These are phyloP conservation scores for Mycena vitilis DNA, from an alignment of 768 basidiomycete species.

Conservation along the genomic window DNA sequence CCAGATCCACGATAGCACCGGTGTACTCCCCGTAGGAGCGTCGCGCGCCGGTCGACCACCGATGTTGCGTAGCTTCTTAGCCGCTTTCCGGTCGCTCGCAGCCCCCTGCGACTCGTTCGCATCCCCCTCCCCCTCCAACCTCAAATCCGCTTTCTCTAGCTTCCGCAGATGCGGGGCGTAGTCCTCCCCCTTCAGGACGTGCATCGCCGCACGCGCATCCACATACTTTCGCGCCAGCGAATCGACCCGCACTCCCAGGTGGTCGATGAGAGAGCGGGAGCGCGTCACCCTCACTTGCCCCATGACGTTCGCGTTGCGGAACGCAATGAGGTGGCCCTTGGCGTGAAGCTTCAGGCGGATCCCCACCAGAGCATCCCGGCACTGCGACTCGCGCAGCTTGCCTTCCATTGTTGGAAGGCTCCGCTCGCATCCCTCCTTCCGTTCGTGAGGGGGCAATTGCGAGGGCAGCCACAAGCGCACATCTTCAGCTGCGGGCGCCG, in stretches of 20 bases:
- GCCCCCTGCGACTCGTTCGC: not conserved
- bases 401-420: not conserved
- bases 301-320: not conserved
- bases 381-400: not conserved
- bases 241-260: not conserved
- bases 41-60: not conserved
- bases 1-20: slow-evolving; percentile 22
- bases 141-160: slow-evolving; percentile 12
- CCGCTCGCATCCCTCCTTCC: not conserved
- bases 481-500: not conserved
- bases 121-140: not conserved
- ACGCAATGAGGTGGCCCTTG: slow-evolving; percentile 16
- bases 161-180: slow-evolving; percentile 4
- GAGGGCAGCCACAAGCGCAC: not conserved
- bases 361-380: not conserved
- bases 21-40: not conserved
- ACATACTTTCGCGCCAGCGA: not conserved
- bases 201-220: slow-evolving; percentile 1
- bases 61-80: not conserved
- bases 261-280: not conserved
- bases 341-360: slow-evolving; percentile 13
- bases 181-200: not conserved
- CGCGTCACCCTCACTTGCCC: slow-evolving; percentile 12
- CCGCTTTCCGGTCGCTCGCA: not conserved
- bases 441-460: not conserved